These are phyloP conservation scores for Thalia dealbata DNA, from an alignment of 176 grass and related monocot species.

Conservation along the genomic window DNA sequence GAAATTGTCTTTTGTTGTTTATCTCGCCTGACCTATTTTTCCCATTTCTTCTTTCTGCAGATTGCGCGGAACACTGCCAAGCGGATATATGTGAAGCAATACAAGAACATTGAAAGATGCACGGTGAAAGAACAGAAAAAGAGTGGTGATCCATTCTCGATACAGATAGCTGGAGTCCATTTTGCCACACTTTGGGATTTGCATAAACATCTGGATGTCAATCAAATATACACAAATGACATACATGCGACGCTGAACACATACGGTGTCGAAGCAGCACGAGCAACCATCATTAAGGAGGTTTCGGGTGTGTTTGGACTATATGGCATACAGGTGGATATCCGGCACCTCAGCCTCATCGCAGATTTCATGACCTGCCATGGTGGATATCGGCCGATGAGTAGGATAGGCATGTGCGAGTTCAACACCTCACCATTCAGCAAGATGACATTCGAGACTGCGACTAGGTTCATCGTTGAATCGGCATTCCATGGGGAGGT, in stretches of 20 bases:
- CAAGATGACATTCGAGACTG: conserved; percentile 86
- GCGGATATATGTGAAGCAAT: conserved; percentile 45
- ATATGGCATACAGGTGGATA: conserved; percentile 61
- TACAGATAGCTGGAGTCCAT: conserved; percentile 62
- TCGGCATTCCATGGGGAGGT: conserved; percentile 64
- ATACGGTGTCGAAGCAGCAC: conserved; percentile 75
- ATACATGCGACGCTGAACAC: conserved; percentile 59
- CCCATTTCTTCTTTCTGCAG: conserved; percentile 26
- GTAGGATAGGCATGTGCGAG: conserved; percentile 42
- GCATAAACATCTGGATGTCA: conserved; percentile 29
- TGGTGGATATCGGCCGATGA: conserved; percentile 71
- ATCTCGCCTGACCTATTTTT: too few relatives aligned
- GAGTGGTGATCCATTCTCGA: neutral
- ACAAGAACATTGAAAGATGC: conserved; percentile 41
- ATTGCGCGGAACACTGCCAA: conserved; percentile 65
- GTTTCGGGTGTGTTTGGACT: conserved; percentile 38
- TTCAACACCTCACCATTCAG: conserved; percentile 73
- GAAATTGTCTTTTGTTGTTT: too few relatives aligned
- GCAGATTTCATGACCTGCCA: conserved; percentile 89
- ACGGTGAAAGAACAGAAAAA: conserved; percentile 13
- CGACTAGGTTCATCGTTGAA: conserved; percentile 66
- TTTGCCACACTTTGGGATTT: conserved; percentile 57
- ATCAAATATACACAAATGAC: conserved; percentile 35
- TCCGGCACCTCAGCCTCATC: conserved; percentile 58
- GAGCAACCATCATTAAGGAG: conserved; percentile 55